phyloP scores from a whole-genome alignment of 257 asterid genomes.

The Solanum corneliomulleri region DNA sequence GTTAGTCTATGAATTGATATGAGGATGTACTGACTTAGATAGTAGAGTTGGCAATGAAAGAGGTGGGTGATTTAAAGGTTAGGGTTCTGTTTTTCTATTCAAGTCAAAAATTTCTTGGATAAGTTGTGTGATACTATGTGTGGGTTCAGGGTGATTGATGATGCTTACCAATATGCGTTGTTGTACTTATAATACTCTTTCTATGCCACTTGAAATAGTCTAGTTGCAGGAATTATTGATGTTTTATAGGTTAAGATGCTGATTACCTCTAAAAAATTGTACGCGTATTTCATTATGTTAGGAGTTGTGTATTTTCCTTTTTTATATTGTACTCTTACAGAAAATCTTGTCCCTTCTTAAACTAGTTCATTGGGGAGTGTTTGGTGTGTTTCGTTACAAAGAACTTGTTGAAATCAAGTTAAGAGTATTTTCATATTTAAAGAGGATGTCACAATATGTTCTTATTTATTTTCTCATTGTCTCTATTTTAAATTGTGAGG shows the following conservation, averaged over 20 bases:
- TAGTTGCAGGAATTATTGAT: not conserved
- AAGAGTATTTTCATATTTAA: not conserved
- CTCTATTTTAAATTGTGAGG: not conserved
- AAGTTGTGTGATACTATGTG: not conserved
- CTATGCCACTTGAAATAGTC: not conserved
- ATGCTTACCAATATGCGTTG: not conserved
- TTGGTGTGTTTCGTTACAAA: not conserved
- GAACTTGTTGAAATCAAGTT: not conserved
- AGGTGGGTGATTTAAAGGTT: not conserved
- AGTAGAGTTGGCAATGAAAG: not conserved
- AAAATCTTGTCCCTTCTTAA: not conserved
- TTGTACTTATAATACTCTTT: not conserved
- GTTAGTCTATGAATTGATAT: not conserved
- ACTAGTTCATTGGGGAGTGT: not conserved
- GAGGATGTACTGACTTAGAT: not conserved
- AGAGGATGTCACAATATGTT: not conserved
- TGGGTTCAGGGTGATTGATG: not conserved
- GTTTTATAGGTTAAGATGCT: not conserved
- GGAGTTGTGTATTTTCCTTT: not conserved
- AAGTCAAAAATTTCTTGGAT: not conserved
- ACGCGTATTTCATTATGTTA: not conserved
- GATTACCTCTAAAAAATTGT: not conserved
- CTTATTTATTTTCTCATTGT: too few species aligned
- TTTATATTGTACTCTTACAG: not conserved
- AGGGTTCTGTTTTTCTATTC: not conserved